These are phyloP conservation scores for Suillus bovinus DNA, from an alignment of 768 basidiomycete species.

Conservation along the genomic window DNA sequence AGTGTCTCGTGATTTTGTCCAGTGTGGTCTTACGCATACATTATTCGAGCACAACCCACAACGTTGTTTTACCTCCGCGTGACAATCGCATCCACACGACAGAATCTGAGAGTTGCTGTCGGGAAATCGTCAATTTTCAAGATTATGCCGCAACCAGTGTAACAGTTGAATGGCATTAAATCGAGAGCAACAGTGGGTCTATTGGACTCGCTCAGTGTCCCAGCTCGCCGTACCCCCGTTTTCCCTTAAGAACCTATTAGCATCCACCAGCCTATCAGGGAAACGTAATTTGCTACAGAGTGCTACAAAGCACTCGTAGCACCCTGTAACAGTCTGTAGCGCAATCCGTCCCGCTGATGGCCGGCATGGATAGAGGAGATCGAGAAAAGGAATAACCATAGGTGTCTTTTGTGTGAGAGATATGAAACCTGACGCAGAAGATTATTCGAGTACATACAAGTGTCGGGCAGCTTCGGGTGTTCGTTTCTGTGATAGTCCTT, in stretches of 20 bases:
- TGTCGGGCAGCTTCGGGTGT: no score
- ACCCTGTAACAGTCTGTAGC: no score
- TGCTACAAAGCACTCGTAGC: no score
- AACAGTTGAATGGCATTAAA: neutral
- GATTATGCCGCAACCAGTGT: neutral
- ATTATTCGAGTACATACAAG: no score
- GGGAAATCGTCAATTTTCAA: neutral
- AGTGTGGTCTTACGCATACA: neutral
- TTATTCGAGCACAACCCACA: neutral
- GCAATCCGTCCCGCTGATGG: no score
- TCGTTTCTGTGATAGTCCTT: neutral
- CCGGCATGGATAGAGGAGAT: slow-evolving; percentile 66
- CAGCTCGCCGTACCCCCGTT: neutral
- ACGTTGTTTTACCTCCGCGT: neutral
- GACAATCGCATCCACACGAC: neutral
- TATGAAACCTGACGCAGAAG: neutral
- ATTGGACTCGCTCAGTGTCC: neutral
- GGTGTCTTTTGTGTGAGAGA: neutral
- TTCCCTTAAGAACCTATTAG: neutral
- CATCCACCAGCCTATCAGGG: no score
- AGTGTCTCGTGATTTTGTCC: neutral
- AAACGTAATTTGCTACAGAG: no score
- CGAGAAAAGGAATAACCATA: slow-evolving; percentile 24
- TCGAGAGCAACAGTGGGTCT: neutral
- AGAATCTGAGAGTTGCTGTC: neutral